phyloP scores from a whole-genome alignment of 1,284 basidiomycete species.

The Lentinus polychrous region DNA sequence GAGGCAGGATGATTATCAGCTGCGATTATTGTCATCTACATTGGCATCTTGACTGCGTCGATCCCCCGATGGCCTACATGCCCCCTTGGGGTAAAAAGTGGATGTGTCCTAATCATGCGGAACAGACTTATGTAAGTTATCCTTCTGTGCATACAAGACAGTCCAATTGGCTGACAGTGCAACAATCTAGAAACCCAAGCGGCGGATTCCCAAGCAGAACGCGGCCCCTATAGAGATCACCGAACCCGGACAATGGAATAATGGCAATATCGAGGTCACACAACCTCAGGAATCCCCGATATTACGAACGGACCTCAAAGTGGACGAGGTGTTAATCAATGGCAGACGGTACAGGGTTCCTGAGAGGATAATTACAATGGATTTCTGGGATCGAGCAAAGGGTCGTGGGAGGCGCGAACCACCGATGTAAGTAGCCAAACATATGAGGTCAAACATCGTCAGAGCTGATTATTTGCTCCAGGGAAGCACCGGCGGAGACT shows the following conservation, averaged over 20 bases:
- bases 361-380: conserved; percentile 85
- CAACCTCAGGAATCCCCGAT: conserved; percentile 46
- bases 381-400: conserved; percentile 89
- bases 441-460: no score
- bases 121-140: conserved; percentile 62
- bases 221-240: conserved; percentile 64
- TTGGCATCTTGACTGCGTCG: conserved; percentile 96
- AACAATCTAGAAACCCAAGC: conserved; percentile 55
- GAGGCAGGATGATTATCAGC: conserved; percentile 73
- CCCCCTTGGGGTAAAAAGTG: conserved; percentile 88
- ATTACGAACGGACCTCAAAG: conserved; percentile 40
- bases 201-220: conserved; percentile 68
- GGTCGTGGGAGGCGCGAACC: conserved; percentile 30
- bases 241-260: conserved; percentile 71
- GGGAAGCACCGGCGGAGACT: conserved; percentile 31
- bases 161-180: neutral
- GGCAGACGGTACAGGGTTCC: conserved; percentile 90
- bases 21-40: conserved; percentile 95
- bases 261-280: conserved; percentile 88
- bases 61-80: conserved; percentile 84
- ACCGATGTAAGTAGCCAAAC: conserved; percentile 32
- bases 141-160: neutral
- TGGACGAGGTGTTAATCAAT: conserved; percentile 76
- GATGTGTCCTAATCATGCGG: conserved; percentile 98
- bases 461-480: neutral